phyloP scores from a whole-genome alignment of 73 alveolate species.

The Blepharisma japonicum region DNA sequence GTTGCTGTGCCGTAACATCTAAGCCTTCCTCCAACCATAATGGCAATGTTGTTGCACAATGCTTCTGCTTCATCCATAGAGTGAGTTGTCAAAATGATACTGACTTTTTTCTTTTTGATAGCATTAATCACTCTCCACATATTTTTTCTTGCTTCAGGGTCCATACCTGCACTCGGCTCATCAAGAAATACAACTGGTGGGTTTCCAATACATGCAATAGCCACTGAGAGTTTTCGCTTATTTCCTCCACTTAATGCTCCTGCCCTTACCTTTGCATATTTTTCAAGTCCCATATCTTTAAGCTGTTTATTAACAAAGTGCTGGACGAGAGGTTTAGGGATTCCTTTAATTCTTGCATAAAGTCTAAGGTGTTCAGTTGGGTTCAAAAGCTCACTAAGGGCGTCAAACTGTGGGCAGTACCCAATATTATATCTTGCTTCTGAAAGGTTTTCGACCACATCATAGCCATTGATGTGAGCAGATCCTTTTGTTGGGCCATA shows the following conservation, averaged over 20 bases:
- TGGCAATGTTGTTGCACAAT: conserved; percentile 82
- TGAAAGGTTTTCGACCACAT: conserved; percentile 45
- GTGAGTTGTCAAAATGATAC: conserved; percentile 83
- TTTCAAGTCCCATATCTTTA: conserved; percentile 60
- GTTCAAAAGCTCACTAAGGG: conserved; percentile 88
- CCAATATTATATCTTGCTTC: conserved; percentile 81
- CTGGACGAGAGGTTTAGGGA: conserved; percentile 39
- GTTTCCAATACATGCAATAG: conserved; percentile 93
- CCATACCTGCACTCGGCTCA: conserved; percentile 98
- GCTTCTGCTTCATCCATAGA: conserved; percentile 95
- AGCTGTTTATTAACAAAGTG: conserved; percentile 59
- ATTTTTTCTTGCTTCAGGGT: conserved; percentile 82
- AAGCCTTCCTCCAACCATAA: conserved; percentile 86
- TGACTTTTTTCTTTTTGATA: conserved; percentile 67
- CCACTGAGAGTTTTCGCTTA: conserved; percentile 94
- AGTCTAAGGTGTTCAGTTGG: conserved; percentile 90
- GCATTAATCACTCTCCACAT: conserved; percentile 92
- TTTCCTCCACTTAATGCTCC: conserved; percentile 96
- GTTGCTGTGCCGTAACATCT: conserved; percentile 83
- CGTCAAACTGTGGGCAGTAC: conserved; percentile 97
- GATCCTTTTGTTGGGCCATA: conserved; percentile 83
- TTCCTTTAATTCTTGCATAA: conserved; percentile 92
- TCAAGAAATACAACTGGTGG: conserved; percentile 95
- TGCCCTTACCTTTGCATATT: conserved; percentile 68
- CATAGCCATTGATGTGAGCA: conserved; percentile 71